Evolutionary conservation across 2,329 filamentous ascomycete genomes (phyloP).

Genomic region (Berkeleyomyces rouxiae): DNA sequence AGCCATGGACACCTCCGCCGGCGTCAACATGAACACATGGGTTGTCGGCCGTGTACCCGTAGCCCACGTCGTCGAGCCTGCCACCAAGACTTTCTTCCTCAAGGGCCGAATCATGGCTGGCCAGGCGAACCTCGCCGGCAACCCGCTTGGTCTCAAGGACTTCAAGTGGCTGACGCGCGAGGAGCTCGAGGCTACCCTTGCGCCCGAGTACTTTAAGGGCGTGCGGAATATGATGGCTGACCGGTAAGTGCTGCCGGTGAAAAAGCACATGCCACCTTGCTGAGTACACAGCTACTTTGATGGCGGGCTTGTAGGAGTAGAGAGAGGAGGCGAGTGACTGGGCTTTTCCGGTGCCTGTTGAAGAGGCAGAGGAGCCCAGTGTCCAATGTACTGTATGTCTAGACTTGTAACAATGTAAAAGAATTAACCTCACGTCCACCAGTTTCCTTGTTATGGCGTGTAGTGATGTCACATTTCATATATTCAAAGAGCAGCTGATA

Average conservation of each 20-base stretch:
- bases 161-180: slow-evolving; percentile 89
- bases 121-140: slow-evolving; percentile 65
- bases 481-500: neutral
- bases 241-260: slow-evolving; percentile 31
- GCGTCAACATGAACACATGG: slow-evolving; percentile 98
- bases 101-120: slow-evolving; percentile 94
- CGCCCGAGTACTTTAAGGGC: slow-evolving; percentile 51
- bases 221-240: slow-evolving; percentile 74
- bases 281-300: neutral
- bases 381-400: slow-evolving; percentile 10
- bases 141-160: slow-evolving; percentile 56
- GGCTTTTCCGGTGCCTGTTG: neutral
- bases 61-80: slow-evolving; percentile 53
- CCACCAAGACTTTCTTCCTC: slow-evolving; percentile 85
- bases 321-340: neutral
- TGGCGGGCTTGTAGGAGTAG: slow-evolving; percentile 8
- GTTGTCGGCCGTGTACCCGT: slow-evolving; percentile 81
- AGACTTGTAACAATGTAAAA: slow-evolving; percentile 13
- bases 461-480: neutral
- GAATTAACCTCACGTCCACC: neutral
- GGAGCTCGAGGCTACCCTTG: slow-evolving; percentile 56
- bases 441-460: too few species aligned
- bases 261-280: neutral
- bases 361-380: neutral
- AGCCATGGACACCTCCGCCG: slow-evolving; percentile 59